A percentile compares a stretch with the other conserved stretches of the same genome.
phyloP scores from a whole-genome alignment of 225 moss, liverwort and hornwort species.

The Bryum argenteum region DNA sequence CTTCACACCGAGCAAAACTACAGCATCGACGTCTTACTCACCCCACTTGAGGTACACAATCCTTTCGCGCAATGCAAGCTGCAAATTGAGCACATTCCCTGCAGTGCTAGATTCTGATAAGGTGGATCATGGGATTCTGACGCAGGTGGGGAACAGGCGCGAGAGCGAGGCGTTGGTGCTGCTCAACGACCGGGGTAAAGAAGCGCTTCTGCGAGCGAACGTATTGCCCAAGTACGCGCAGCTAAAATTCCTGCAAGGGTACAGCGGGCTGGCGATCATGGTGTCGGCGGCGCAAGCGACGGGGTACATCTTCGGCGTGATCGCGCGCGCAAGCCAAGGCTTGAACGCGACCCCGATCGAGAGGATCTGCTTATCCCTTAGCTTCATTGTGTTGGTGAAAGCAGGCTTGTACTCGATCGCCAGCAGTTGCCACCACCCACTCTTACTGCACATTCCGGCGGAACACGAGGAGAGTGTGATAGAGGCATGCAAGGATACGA shows the following conservation, averaged over 20 bases:
- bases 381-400: conserved; percentile 59
- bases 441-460: conserved; percentile 47
- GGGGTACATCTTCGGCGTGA: conserved; percentile 57
- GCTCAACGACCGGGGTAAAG: conserved; percentile 56
- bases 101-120: no score
- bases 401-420: conserved; percentile 55
- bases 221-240: conserved; percentile 63
- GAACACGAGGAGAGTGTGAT: conserved; percentile 56
- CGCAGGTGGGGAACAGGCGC: conserved; percentile 52
- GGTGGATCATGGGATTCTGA: not conserved
- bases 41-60: no score
- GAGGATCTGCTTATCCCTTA: conserved; percentile 50
- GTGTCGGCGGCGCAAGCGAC: conserved; percentile 50
- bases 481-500: conserved; percentile 60
- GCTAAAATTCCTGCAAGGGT: conserved; percentile 53
- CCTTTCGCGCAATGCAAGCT: no score
- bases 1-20: conserved; percentile 62
- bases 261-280: conserved; percentile 55
- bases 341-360: conserved; percentile 54
- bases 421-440: conserved; percentile 62
- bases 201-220: conserved; percentile 51
- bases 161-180: conserved; percentile 57
- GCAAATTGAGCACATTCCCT: no score
- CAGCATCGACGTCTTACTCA: not conserved
- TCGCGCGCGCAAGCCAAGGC: conserved; percentile 38